Conservation (phyloP, 108 stramenopile genomes). For the Fragilaria crotonensis region DNA sequence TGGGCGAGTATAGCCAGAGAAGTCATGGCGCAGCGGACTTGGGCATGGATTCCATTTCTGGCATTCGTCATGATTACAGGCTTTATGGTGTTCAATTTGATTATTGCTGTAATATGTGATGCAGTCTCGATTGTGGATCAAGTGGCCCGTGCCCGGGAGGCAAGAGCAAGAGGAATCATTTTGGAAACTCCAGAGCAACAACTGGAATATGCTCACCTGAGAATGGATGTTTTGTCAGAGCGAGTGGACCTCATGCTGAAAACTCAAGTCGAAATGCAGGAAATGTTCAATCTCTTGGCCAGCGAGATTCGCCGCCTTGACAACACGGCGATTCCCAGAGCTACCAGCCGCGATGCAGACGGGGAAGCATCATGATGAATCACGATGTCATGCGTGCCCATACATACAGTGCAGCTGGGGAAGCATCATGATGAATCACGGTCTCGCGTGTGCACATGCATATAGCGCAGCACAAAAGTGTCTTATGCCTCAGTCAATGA, state of each 20-base stretch:
- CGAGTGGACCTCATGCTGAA: constrained; percentile 27
- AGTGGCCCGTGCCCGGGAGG: background rate
- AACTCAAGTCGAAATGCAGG: constrained; percentile 30
- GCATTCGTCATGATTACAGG: constrained; percentile 48
- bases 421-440: too few relatives aligned
- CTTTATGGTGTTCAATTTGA: constrained; percentile 69
- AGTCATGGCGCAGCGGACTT: constrained; percentile 12
- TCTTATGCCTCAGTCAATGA: too few relatives aligned
- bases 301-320: constrained; percentile 8
- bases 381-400: too few relatives aligned
- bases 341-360: too few relatives aligned
- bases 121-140: constrained; percentile 31
- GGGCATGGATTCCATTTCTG: constrained; percentile 39
- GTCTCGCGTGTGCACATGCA: too few relatives aligned
- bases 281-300: constrained; percentile 24
- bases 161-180: constrained; percentile 8
- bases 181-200: constrained; percentile 10
- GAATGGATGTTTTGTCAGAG: constrained; percentile 17
- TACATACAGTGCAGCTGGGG: too few relatives aligned
- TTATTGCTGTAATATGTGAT: constrained; percentile 75
- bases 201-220: constrained; percentile 23
- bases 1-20: constrained; percentile 37
- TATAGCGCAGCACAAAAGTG: too few relatives aligned
- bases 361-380: too few relatives aligned
- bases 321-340: too few relatives aligned